Evolutionary conservation across 768 basidiomycete genomes (phyloP).

Genomic region (Rhodotorula taiwanensis): DNA sequence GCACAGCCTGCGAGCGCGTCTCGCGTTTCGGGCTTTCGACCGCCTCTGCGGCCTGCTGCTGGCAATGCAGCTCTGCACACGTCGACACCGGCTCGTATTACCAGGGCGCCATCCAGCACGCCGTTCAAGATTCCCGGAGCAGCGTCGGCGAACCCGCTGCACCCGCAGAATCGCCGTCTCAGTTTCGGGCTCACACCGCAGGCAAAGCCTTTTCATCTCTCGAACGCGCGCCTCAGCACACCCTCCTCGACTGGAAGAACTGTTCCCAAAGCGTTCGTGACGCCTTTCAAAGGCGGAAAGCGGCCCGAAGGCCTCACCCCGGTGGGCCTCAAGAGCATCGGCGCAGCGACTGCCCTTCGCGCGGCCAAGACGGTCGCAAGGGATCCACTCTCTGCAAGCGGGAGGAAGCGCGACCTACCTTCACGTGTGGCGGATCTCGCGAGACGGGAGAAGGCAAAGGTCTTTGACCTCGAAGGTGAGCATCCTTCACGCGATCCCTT

Average conservation of each 20-base stretch:
- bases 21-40: too few relatives aligned
- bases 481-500: background rate
- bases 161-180: slow-evolving; percentile 11
- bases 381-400: too few relatives aligned
- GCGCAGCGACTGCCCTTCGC: background rate
- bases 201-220: slow-evolving; percentile 29
- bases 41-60: too few relatives aligned
- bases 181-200: slow-evolving; percentile 37
- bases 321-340: slow-evolving; percentile 17
- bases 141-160: background rate
- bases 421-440: background rate
- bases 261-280: slow-evolving; percentile 28
- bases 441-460: slow-evolving; percentile 6
- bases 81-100: too few relatives aligned
- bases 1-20: too few relatives aligned
- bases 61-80: too few relatives aligned
- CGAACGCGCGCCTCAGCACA: slow-evolving; percentile 13
- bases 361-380: background rate
- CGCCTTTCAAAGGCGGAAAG: slow-evolving; percentile 39
- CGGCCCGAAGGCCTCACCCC: slow-evolving; percentile 29
- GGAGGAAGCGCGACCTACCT: too few relatives aligned
- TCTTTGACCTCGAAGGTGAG: slow-evolving; percentile 37
- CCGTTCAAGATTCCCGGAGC: too few relatives aligned
- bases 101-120: too few relatives aligned
- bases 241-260: background rate